Base-by-base conservation (phyloP, 495 filamentous ascomycete species). In the Hypoxylon intermedium region DNA sequence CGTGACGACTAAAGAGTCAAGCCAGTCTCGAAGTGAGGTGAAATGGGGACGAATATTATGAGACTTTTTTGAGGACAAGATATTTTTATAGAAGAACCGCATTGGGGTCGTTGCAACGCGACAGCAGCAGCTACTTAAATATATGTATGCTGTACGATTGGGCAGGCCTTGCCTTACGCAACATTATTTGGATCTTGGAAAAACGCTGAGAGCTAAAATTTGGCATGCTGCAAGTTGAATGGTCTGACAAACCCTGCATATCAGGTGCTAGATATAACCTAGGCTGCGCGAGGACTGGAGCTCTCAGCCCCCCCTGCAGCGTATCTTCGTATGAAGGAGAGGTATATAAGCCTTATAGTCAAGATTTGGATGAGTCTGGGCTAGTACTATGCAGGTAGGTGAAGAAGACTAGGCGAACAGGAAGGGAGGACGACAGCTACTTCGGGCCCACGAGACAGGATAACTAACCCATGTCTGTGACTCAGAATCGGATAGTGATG, bases 321-420 rank as follows among this genome's bases (percentile, higher is more conserved):
- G 23, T 65, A 34, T 46, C 33, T 33, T 34, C 43, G 20, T 51
- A 55, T 37, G 30, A 52, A n/a, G 30, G 26, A 42, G 47, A 48
- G n/a, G 19, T 43, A 45, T 64, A 53, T 53, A 23, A 37, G 11
- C 41, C 13, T 16, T 54, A 21, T 24, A 24, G 7, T 38, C 13
- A 33, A 7, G 34, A 28, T 9, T 18, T 5, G 24, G 43, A 30
- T 26, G 43, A 40, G 36, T 16, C 37, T 38, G 18, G 28, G 16
- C 67, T 53, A 70, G 60, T 57, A 67, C 62, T 12, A 55, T 28
- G 30, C 40, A 28, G 55, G 55, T 61, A 55, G 49, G 60, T 62
- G 37, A 44, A 13, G 15, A 38, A 51, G 18, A 45, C 40, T 41
- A 12, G n/a, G 12, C 23, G 40, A 16, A 26, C 42, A 42, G 48